phyloP scores from a whole-genome alignment of 305 asterid species.

The Plantago rigida region DNA sequence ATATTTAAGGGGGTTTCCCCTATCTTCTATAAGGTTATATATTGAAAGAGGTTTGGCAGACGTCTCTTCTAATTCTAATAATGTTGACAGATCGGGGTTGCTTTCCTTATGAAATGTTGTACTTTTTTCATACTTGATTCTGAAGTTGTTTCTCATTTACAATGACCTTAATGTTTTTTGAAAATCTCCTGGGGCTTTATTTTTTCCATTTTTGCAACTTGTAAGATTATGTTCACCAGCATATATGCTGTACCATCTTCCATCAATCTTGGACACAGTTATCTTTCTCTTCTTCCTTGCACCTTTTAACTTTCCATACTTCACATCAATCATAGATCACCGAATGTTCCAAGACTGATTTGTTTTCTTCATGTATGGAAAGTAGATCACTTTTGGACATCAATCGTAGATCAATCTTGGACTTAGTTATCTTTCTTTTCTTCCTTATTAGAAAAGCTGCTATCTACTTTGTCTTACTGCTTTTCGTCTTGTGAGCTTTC shows the following conservation, averaged over 20 bases:
- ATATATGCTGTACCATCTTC: not conserved
- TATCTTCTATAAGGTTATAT: slow-evolving; percentile 20
- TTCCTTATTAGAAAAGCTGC: not conserved
- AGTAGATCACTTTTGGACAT: too few species aligned
- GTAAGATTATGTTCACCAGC: not conserved
- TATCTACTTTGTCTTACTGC: not conserved
- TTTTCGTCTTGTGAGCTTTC: not conserved
- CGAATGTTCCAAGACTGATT: too few species aligned
- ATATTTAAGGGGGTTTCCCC: slow-evolving; percentile 20
- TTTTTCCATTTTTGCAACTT: not conserved
- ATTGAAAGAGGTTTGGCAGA: slow-evolving; percentile 22
- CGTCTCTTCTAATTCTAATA: slow-evolving; percentile 24
- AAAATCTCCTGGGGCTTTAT: not conserved
- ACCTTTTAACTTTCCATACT: too few species aligned
- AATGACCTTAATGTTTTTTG: not conserved
- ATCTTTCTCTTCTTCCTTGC: not conserved
- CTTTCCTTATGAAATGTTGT: slow-evolving; percentile 1
- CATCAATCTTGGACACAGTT: not conserved
- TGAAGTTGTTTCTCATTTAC: not conserved
- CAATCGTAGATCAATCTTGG: too few species aligned
- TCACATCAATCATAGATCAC: too few species aligned
- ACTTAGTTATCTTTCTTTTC: too few species aligned
- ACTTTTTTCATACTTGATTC: slow-evolving; percentile 1
- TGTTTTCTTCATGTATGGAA: too few species aligned
- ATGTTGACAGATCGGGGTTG: slow-evolving; percentile 18